Base-by-base conservation (phyloP, 805 yeast species). In the Candida insectorum region DNA sequence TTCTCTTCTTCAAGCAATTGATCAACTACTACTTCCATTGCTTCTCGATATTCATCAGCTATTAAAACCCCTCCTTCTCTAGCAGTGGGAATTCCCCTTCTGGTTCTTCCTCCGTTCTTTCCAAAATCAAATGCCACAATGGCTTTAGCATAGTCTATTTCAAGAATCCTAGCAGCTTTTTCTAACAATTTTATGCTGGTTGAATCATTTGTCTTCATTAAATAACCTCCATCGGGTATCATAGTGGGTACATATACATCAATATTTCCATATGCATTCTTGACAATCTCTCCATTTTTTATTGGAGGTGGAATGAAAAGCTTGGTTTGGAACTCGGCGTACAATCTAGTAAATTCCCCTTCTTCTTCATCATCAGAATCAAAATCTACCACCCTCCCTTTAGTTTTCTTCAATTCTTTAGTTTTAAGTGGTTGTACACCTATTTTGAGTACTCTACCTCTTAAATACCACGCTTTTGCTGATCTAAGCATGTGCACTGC, bases 41-140 rank as follows among this genome's bases (percentile, higher is more conserved):
- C 89, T 24, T 79, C 86, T 37, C 64, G 61, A 40, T 60, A 77
- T 47, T 79, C 81, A 16, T 51, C 49, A 4, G 84, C 81, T 5
- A 88, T 81, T 2, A 93, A 81, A 16, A 87, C 73, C 2, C 97
- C 97, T 4, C 79, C 77, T 26, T 78, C 71, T 33, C 67, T 64
- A 0, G 94, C 91, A 8, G 77, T 79, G 0, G 83, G 79, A 2
- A 52, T 44, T 21, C 51, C 50, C 6, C 41, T 25, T 6, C 20
- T 30, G 7, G 18, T 25, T 22, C 66, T 55, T 2, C 39, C 34
- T 2, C 26, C 24, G 26, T 66, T 53, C 26, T 60, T 56, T 18
- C 68, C 72, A 58, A 85, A 93, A 36, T 86, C 93, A 60, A 93
- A 91, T 0, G 89, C 86, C 2, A 81, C 80, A 2, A 88, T 89